These are phyloP conservation scores for Russula abietina DNA, from an alignment of 768 basidiomycete species.

Conservation along the genomic window DNA sequence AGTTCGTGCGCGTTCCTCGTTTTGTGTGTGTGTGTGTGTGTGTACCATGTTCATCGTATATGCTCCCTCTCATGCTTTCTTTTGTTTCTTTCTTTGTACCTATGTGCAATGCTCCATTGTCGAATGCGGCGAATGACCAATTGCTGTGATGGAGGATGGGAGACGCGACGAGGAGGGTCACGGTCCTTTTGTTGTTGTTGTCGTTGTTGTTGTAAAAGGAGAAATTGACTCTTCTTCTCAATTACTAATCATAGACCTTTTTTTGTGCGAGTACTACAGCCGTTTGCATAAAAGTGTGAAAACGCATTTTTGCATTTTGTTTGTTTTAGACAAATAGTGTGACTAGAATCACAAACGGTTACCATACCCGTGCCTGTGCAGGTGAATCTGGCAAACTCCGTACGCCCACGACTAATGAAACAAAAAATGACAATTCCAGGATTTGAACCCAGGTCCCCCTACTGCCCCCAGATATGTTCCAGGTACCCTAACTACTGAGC, in stretches of 20 bases:
- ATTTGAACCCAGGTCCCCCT: too few species aligned
- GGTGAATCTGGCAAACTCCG: too few species aligned
- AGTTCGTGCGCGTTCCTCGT: neutral
- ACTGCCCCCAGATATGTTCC: too few species aligned
- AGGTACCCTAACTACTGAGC: too few species aligned
- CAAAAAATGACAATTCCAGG: too few species aligned
- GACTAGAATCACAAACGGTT: too few species aligned
- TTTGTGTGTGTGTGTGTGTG: too few species aligned
- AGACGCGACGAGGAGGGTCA: neutral
- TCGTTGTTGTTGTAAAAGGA: conserved; percentile 14
- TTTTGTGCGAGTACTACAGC: neutral
- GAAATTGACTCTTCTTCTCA: neutral
- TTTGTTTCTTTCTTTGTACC: neutral
- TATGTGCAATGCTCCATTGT: neutral
- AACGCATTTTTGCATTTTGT: too few species aligned
- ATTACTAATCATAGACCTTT: neutral
- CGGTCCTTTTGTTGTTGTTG: neutral
- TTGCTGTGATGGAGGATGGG: neutral
- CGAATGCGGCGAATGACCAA: neutral
- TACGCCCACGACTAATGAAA: too few species aligned
- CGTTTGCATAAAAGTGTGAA: too few species aligned
- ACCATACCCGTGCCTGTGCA: too few species aligned
- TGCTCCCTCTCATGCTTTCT: neutral
- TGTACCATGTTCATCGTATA: conserved; percentile 2
- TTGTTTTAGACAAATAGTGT: too few species aligned